A percentile compares a stretch with the other conserved stretches of the same genome.
These are phyloP conservation scores for Pseudognaphalium luteoalbum DNA, from an alignment of 129 eudicot genomes.

Conservation along the genomic window DNA sequence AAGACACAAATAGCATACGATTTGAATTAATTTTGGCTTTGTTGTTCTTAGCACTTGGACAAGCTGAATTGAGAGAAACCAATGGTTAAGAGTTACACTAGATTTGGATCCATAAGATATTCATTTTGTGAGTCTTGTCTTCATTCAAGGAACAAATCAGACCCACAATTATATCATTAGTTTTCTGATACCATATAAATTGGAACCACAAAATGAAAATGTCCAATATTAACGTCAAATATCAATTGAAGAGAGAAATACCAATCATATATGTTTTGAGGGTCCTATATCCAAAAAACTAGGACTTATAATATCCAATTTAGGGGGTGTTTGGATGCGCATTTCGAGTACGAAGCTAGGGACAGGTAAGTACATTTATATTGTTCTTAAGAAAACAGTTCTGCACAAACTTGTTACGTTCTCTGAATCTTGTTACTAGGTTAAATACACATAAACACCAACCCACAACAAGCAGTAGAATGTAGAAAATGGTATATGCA, in stretches of 20 bases:
- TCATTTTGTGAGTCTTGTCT: background rate
- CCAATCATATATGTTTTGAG: background rate
- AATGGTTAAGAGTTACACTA: background rate
- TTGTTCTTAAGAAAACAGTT: background rate
- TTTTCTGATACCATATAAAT: conserved; percentile 4
- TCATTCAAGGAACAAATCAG: background rate
- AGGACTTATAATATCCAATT: background rate
- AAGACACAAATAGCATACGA: conserved; percentile 25
- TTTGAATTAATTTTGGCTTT: conserved; percentile 8
- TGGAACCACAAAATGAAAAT: conserved; percentile 1
- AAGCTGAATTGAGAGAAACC: conserved; percentile 11
- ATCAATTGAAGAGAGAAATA: background rate
- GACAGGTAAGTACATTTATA: background rate
- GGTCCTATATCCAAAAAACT: background rate
- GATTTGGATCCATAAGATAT: background rate
- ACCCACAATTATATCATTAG: conserved; percentile 6
- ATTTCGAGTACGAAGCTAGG: background rate
- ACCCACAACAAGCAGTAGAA: background rate
- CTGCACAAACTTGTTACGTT: background rate
- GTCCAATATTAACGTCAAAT: background rate
- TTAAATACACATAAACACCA: background rate
- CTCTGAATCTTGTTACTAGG: background rate
- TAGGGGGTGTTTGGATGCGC: conserved; percentile 1
- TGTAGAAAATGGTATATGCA: background rate
- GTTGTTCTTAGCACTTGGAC: background rate